Base-by-base conservation (phyloP, 805 yeast genomes). In the Metschnikowia gelsemii region DNA sequence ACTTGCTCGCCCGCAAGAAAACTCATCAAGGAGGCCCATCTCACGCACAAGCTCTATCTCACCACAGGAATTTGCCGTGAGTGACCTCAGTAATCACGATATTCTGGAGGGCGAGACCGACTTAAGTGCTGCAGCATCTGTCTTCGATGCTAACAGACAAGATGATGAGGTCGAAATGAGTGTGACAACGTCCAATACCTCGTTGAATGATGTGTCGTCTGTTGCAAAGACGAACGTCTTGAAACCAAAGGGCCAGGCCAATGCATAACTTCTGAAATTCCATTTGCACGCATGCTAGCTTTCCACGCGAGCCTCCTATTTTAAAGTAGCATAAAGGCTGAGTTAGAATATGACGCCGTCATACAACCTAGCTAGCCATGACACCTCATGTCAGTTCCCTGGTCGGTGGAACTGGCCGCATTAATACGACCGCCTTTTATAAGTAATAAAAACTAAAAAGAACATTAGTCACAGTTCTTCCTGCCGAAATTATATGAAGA, bases 61-160 rank as follows among this genome's bases (percentile, higher is more conserved):
- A 3, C 37, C 43, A 6, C 21, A 14, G 21, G 43, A 18, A 9
- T 13, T 33, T 13, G 18, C 25, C 8, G 4, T 16, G 34, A 33
- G 34, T 24, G 27, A 32, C 6, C 34, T n/a, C 19, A 26, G 30
- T 28, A 28, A 14, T n/a, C 34, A 40, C 18, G 38, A 38, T 9
- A 19, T 43, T 20, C 42, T 46, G 43, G 54, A 49, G 14, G 46
- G 60, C 8, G 63, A 68, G 11, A 55, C 67, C 26, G 70, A 66
- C 32, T 58, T 59, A 40, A 61, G 68, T 40, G 62, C 67, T 11
- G 51, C 68, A n/a, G 67, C 67, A 19, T 66, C 71, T 27, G 70
- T 70, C 3, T 70, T 70, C 54, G 66, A 62, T 32, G 32, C 24
- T 3, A 54, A 49, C 17, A 63, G 61, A 17, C 55, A 43, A 21